Percentiles rank a stretch among this genome's conserved stretches.
Conservation (phyloP, 2,329 filamentous ascomycete species). For the Tolypocladium cylindrosporum region DNA sequence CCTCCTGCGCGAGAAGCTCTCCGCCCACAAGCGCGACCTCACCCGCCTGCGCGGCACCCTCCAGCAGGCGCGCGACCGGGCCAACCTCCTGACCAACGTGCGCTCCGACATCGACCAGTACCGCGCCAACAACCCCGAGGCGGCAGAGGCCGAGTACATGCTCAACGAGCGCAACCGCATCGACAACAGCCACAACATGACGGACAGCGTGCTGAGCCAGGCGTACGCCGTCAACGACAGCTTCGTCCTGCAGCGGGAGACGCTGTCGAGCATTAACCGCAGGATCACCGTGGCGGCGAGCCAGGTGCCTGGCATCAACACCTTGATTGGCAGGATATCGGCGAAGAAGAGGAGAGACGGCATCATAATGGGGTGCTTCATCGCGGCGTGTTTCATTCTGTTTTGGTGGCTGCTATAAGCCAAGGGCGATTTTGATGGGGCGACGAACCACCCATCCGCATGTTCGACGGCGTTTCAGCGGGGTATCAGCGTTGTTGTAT, state of each 20-base stretch:
- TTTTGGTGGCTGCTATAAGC: constrained; percentile 67
- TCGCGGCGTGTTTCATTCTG: constrained; percentile 83
- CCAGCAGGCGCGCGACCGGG: constrained; percentile 68
- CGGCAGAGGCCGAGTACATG: constrained; percentile 94
- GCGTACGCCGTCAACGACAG: constrained; percentile 94
- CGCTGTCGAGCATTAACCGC: constrained; percentile 76
- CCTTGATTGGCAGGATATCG: constrained; percentile 83
- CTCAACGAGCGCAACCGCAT: constrained; percentile 76
- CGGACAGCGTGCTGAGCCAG: constrained; percentile 84
- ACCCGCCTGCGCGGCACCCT: constrained; percentile 64
- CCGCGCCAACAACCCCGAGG: constrained; percentile 68
- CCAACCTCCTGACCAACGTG: constrained; percentile 84
- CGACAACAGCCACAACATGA: constrained; percentile 81
- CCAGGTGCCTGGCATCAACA: constrained; percentile 87
- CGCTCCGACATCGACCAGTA: constrained; percentile 88
- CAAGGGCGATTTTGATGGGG: not conserved
- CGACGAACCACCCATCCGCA: constrained; percentile 6
- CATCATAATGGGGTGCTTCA: constrained; percentile 83
- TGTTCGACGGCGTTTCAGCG: constrained; percentile 20
- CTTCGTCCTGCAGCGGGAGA: constrained; percentile 81
- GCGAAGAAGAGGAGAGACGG: constrained; percentile 92
- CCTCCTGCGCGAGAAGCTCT: constrained; percentile 81
- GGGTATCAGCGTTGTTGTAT: constrained; percentile 24
- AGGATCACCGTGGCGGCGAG: constrained; percentile 83
- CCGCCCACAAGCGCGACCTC: constrained; percentile 78